Base-by-base conservation (phyloP, 2,329 filamentous ascomycete genomes). In the Trichoderma atroviride region DNA sequence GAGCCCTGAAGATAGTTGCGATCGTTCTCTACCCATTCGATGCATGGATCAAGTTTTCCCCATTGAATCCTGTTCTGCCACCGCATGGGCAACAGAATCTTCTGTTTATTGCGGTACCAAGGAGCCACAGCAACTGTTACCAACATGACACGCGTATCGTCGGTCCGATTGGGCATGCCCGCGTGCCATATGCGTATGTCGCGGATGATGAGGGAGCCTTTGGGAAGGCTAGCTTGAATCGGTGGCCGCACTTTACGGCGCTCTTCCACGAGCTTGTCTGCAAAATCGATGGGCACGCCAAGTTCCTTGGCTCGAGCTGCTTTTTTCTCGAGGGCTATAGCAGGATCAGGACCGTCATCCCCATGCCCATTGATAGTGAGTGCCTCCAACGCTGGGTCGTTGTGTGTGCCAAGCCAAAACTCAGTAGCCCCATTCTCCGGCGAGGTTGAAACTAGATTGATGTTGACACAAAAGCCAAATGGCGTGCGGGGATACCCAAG, bases 11-110 rank as follows among this genome's bases (percentile, higher is more conserved):
- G 56, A 59, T 59, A 59, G 22, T 59, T n/a, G 22, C 33, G 56
- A 59, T 59, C 56, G 35, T 59, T 59, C 22, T 59, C 56, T 27
- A 59, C 56, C 56, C 56, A 59, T 40, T 59, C n/a, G 37, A 59
- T 40, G 22, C 56, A 59, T 9, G 56, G 56, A 27, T 59, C 56
- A 19, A 59, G 35, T 33, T 40, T 59, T 37, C 56, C 56, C 56
- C 56, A 59, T 2, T 59, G 33, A 11, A 59, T 59, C 22, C n/a
- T 59, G 33, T 27, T 35, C 33, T 59, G 33, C 56, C 56, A 59
- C n/a, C 56, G 56, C 35, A 40, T 59, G 14, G 56, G 56, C 22
- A 59, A 19, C 33, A 59, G 11, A 7, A 59, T 59, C 35, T 59
- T 59, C 33, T 59, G 56, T 22, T 40, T 40, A 40, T 59, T 59